These are phyloP conservation scores for Saccharomycopsis oosterbeekiorum DNA, from an alignment of 805 yeast genomes.

Conservation along the genomic window DNA sequence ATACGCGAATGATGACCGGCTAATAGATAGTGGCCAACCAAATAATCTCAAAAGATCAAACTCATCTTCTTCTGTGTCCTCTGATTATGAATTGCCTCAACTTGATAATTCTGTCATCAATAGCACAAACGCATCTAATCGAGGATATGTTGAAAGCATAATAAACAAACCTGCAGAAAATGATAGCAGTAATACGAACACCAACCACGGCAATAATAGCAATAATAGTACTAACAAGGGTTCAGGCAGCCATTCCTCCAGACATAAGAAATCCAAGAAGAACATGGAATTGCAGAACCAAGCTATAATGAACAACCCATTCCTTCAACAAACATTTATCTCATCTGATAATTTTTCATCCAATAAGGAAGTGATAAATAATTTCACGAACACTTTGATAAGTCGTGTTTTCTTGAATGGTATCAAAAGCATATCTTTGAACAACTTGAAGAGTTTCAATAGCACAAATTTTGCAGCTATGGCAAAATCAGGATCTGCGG, in stretches of 20 bases:
- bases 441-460: not conserved
- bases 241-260: not conserved
- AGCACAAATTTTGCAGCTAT: not conserved
- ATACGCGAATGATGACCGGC: not conserved
- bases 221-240: not conserved
- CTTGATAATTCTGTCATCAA: not conserved
- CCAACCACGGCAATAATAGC: not conserved
- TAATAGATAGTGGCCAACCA: not conserved
- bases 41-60: not conserved
- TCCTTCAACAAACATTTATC: not conserved
- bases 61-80: constrained; percentile 5
- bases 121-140: not conserved
- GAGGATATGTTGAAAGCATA: not conserved
- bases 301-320: not conserved
- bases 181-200: not conserved
- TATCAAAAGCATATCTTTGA: not conserved
- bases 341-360: constrained; percentile 5
- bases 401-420: constrained; percentile 1
- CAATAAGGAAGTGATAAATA: constrained; percentile 3
- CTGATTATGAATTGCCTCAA: constrained; percentile 6
- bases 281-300: constrained; percentile 4
- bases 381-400: constrained; percentile 3
- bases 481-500: not conserved
- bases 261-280: not conserved
- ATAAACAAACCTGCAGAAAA: not conserved